These are phyloP conservation scores for Aegilops speltoides DNA, from an alignment of 176 grass and related monocot genomes.

Conservation along the genomic window DNA sequence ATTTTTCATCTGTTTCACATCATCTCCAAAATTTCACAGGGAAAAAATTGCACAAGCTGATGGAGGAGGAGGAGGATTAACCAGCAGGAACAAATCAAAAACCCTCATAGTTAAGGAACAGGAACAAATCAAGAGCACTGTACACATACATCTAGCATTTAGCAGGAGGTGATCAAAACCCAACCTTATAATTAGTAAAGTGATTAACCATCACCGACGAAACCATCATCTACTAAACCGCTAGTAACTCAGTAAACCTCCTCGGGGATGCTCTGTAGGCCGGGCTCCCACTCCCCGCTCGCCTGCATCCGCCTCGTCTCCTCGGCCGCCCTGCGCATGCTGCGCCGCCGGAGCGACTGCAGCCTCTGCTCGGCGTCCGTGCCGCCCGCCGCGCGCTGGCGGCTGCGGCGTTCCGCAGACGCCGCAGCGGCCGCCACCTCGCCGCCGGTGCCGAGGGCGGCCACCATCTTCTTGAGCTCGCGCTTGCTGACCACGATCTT, in stretches of 20 bases:
- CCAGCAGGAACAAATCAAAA: not conserved
- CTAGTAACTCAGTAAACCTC: slow-evolving; percentile 40
- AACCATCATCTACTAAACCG: slow-evolving; percentile 13
- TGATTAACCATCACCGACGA: slow-evolving; percentile 39
- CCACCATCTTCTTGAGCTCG: slow-evolving; percentile 86
- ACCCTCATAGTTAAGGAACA: slow-evolving; percentile 15
- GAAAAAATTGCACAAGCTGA: slow-evolving; percentile 25
- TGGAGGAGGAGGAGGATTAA: slow-evolving; percentile 1
- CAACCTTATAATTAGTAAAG: slow-evolving; percentile 41
- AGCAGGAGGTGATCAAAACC: slow-evolving; percentile 54
- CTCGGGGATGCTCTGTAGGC: slow-evolving; percentile 88
- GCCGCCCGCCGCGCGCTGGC: slow-evolving; percentile 20
- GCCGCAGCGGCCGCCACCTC: slow-evolving; percentile 15
- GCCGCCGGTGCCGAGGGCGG: slow-evolving; percentile 34
- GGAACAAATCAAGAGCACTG: slow-evolving; percentile 31
- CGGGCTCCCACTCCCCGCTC: slow-evolving; percentile 66
- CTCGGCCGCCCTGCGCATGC: slow-evolving; percentile 51
- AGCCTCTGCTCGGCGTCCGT: slow-evolving; percentile 61
- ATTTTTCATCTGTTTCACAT: not conserved
- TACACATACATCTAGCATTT: slow-evolving; percentile 49
- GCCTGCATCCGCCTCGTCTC: slow-evolving; percentile 40
- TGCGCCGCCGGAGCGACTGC: slow-evolving; percentile 72
- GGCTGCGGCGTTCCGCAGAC: slow-evolving; percentile 9
- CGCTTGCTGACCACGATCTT: slow-evolving; percentile 91
- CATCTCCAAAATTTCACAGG: not conserved